Percentiles rank a stretch among this genome's conserved stretches.
Evolutionary conservation across 192 early-diverging fungal species (phyloP).

Genomic region (Mortierella claussenii): DNA sequence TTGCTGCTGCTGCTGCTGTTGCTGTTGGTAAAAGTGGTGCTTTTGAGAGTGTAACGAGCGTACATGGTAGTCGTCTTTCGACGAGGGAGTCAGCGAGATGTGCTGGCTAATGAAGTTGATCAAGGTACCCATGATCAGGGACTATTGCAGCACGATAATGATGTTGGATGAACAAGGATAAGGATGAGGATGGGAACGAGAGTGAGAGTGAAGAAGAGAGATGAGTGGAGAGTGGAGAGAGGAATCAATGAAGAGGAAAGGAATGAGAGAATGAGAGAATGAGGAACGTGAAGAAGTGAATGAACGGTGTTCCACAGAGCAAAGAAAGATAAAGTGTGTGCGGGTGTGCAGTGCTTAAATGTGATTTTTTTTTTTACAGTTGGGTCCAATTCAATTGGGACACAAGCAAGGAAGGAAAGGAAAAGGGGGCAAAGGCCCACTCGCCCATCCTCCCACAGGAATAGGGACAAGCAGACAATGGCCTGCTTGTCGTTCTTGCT

Average conservation of each 20-base stretch:
- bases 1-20: slow-evolving; percentile 5
- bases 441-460: too few relatives aligned
- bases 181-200: neutral
- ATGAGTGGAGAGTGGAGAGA: neutral
- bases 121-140: slow-evolving; percentile 11
- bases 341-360: too few relatives aligned
- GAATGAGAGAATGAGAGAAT: neutral
- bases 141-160: neutral
- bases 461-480: too few relatives aligned
- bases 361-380: too few relatives aligned
- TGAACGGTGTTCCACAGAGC: too few relatives aligned
- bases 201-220: neutral
- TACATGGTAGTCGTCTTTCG: slow-evolving; percentile 1
- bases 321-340: too few relatives aligned
- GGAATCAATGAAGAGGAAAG: neutral
- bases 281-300: neutral
- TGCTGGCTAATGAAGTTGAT: slow-evolving; percentile 33
- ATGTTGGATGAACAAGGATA: neutral
- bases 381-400: too few relatives aligned
- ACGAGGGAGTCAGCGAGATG: neutral
- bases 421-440: too few relatives aligned
- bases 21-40: neutral
- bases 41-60: neutral
- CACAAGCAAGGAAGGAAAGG: too few relatives aligned
- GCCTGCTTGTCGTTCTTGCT: too few relatives aligned